Evolutionary conservation across 2,329 filamentous ascomycete species (phyloP).

Genomic region (Trichoderma pleuroti): DNA sequence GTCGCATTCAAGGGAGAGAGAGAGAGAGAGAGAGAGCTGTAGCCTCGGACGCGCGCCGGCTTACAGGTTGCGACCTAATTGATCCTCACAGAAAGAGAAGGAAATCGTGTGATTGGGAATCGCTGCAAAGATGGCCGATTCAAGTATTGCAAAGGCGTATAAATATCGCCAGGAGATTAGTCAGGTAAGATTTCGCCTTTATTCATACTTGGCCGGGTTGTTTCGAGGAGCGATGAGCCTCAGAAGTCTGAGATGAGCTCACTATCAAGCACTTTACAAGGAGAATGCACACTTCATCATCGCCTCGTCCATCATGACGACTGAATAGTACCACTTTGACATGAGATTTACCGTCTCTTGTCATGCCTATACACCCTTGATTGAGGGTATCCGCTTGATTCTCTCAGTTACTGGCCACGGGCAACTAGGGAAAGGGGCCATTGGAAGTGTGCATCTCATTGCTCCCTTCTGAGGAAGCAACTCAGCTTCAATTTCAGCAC

Average conservation of each 20-base stretch:
- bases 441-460: neutral
- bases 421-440: neutral
- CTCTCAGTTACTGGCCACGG: neutral
- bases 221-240: neutral
- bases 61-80: neutral
- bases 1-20: neutral
- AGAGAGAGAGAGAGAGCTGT: no score
- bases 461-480: neutral
- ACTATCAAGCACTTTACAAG: neutral
- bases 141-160: conserved; percentile 51
- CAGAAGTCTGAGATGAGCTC: neutral
- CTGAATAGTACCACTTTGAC: neutral
- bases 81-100: conserved; percentile 1
- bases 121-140: conserved; percentile 59
- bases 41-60: neutral
- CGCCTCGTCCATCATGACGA: no score
- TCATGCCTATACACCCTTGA: neutral
- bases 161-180: conserved; percentile 99
- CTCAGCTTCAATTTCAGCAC: neutral
- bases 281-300: neutral
- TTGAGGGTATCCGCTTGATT: neutral
- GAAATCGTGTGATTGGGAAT: neutral
- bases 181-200: conserved; percentile 59
- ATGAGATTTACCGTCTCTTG: neutral
- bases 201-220: neutral